A percentile compares a stretch with the other conserved stretches of the same genome.
Evolutionary conservation across 2,329 filamentous ascomycete species (phyloP).

Genomic region (Capronia epimyces): DNA sequence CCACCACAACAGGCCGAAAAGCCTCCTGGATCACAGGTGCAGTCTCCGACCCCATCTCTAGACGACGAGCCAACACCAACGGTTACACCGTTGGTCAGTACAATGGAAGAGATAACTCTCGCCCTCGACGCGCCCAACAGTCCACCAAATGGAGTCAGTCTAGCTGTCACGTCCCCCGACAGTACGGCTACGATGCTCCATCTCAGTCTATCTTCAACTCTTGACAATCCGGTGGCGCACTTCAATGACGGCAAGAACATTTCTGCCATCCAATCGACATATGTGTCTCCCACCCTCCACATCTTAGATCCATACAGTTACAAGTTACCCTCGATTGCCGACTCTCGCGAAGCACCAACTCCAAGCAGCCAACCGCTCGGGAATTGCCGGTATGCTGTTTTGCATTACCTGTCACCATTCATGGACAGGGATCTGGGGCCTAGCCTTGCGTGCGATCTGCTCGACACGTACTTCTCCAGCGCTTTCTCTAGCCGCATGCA

Average conservation of each 20-base stretch:
- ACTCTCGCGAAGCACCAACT: conserved; percentile 19
- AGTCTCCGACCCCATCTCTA: conserved; percentile 2
- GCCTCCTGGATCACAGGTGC: neutral
- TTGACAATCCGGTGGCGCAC: conserved; percentile 4
- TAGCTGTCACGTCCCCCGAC: conserved; percentile 12
- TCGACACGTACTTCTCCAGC: conserved; percentile 47
- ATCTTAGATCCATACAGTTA: conserved; percentile 25
- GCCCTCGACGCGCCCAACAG: conserved; percentile 3
- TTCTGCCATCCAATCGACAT: conserved; percentile 18
- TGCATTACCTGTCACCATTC: conserved; percentile 23
- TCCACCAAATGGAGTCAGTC: neutral
- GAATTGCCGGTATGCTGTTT: conserved; percentile 19
- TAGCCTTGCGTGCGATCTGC: conserved; percentile 42
- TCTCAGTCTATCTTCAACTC: conserved; percentile 7
- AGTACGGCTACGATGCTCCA: conserved; percentile 14
- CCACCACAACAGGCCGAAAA: conserved; percentile 1
- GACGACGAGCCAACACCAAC: neutral
- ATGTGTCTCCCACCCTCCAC: conserved; percentile 23
- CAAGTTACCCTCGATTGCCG: conserved; percentile 22
- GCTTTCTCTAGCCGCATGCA: conserved; percentile 43
- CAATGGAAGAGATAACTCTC: neutral
- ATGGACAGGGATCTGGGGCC: conserved; percentile 21
- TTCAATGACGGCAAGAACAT: conserved; percentile 18
- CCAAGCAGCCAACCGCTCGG: conserved; percentile 17
- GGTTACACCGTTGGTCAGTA: no score